Evolutionary conservation across 2,329 filamentous ascomycete species (phyloP).

Genomic region (Dactylonectria estremocensis): DNA sequence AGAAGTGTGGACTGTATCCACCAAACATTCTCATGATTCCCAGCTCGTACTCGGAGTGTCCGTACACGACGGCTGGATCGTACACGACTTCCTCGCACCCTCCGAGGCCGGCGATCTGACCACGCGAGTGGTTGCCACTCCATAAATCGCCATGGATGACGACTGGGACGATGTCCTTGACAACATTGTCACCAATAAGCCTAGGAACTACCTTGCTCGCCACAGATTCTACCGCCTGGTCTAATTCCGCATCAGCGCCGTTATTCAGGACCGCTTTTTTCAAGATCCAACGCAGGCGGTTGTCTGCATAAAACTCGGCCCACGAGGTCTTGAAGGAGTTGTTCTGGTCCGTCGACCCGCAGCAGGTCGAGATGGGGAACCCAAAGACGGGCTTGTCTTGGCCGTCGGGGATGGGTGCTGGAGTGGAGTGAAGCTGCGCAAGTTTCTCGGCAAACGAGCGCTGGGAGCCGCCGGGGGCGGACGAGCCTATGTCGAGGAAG

Average conservation of each 20-base stretch:
- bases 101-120: constrained; percentile 70
- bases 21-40: constrained; percentile 99
- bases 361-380: constrained; percentile 88
- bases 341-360: constrained; percentile 86
- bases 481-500: constrained; percentile 77
- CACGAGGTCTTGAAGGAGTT: constrained; percentile 82
- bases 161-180: constrained; percentile 80
- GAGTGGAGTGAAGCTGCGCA: constrained; percentile 82
- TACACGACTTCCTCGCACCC: constrained; percentile 82
- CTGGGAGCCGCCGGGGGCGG: constrained; percentile 61
- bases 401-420: constrained; percentile 76
- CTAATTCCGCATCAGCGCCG: constrained; percentile 75
- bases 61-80: constrained; percentile 86
- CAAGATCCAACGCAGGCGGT: constrained; percentile 78
- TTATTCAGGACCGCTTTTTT: constrained; percentile 71
- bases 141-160: constrained; percentile 94
- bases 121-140: constrained; percentile 85
- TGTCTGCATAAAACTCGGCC: constrained; percentile 89
- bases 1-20: constrained; percentile 81
- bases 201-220: constrained; percentile 79
- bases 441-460: constrained; percentile 81
- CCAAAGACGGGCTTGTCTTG: constrained; percentile 79
- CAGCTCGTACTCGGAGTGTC: constrained; percentile 90
- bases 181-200: constrained; percentile 77
- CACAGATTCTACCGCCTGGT: constrained; percentile 74